Evolutionary conservation across 805 yeast species (phyloP).

Genomic region (Torulaspora maleeae): DNA sequence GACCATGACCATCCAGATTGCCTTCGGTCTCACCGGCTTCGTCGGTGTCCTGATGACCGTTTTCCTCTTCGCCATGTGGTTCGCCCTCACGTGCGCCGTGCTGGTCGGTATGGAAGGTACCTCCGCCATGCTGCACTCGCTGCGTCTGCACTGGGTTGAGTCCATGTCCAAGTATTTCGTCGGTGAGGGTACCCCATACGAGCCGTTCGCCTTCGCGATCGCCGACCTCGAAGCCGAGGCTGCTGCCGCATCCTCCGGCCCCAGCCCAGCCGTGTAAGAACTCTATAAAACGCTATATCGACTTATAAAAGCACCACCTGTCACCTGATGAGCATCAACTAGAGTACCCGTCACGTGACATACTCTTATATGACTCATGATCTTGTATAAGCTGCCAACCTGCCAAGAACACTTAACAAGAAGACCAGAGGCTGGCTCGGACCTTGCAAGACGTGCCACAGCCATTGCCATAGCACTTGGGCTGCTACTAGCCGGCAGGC

Average conservation of each 20-base stretch:
- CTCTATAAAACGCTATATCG: neutral
- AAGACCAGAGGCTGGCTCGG: no score
- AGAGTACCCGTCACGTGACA: neutral
- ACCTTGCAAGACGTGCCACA: no score
- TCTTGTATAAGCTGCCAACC: no score
- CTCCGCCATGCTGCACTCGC: conserved; percentile 75
- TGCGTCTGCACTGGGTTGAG: conserved; percentile 79
- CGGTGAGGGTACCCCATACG: conserved; percentile 68
- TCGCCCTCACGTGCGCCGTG: conserved; percentile 60
- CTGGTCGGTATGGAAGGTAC: conserved; percentile 79
- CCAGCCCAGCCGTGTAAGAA: neutral
- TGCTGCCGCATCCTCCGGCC: neutral
- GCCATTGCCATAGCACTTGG: neutral
- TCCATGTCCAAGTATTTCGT: conserved; percentile 76
- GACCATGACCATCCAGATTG: conserved; percentile 66
- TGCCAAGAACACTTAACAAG: no score
- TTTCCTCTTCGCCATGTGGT: conserved; percentile 69
- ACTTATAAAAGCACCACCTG: neutral
- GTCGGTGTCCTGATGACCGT: conserved; percentile 56
- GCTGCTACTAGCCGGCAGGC: no score
- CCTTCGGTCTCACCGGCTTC: conserved; percentile 53
- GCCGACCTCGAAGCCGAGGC: conserved; percentile 21
- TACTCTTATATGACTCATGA: neutral
- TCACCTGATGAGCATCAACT: neutral
- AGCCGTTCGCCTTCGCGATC: conserved; percentile 51